phyloP scores from a whole-genome alignment of 805 yeast genomes.

The Nakazawaea wickerhamii region DNA sequence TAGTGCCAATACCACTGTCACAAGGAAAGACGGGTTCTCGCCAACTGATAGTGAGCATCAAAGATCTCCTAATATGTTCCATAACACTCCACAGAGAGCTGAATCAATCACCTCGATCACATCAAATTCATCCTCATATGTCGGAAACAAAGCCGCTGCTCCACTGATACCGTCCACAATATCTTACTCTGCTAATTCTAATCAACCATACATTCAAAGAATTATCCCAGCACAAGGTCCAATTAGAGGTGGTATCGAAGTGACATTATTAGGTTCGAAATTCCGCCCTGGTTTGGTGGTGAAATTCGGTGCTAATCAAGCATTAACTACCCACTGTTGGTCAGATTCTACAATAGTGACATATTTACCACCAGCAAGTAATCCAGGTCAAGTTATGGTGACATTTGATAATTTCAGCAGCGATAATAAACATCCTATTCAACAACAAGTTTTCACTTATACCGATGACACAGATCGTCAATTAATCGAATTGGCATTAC shows the following conservation, averaged over 20 bases:
- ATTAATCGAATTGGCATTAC: conserved; percentile 89
- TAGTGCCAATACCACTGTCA: conserved; percentile 31
- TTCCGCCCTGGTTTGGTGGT: conserved; percentile 81
- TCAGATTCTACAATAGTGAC: conserved; percentile 91
- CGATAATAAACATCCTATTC: conserved; percentile 13
- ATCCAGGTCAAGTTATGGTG: conserved; percentile 88
- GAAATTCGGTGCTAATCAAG: conserved; percentile 77
- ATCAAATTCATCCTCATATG: conserved; percentile 9
- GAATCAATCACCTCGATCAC: conserved; percentile 10
- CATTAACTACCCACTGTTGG: conserved; percentile 92
- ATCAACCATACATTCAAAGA: conserved; percentile 63
- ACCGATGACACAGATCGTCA: conserved; percentile 94
- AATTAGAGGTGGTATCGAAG: conserved; percentile 92
- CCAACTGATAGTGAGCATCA: conserved; percentile 30
- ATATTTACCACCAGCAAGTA: conserved; percentile 84
- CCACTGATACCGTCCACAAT: neutral
- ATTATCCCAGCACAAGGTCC: conserved; percentile 96
- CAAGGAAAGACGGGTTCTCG: conserved; percentile 35
- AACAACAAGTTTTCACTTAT: conserved; percentile 75
- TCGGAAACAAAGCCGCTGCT: neutral
- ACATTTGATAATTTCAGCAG: conserved; percentile 58
- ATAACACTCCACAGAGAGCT: conserved; percentile 13
- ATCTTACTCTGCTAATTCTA: neutral
- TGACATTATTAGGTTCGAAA: conserved; percentile 82
- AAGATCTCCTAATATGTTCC: conserved; percentile 8